These are phyloP conservation scores for Ceriops decandra DNA, from an alignment of 345 rosid species.

Conservation along the genomic window DNA sequence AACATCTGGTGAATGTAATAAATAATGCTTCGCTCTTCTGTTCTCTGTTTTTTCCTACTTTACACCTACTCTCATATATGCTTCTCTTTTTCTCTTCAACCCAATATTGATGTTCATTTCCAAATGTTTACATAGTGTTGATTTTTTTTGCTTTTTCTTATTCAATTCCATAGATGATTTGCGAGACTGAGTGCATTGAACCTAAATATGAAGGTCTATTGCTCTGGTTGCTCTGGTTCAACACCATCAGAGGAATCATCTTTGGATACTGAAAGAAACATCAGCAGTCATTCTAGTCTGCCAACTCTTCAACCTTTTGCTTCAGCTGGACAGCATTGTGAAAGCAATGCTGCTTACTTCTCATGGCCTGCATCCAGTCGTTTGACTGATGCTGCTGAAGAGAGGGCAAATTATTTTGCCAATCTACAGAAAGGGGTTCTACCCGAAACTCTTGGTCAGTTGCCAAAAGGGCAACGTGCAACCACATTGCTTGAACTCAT, in stretches of 20 bases:
- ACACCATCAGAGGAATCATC: slow-evolving; percentile 65
- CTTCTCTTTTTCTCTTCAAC: too few species aligned
- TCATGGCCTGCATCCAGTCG: slow-evolving; percentile 91
- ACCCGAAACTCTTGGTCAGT: slow-evolving; percentile 61
- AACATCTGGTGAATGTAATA: too few species aligned
- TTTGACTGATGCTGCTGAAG: slow-evolving; percentile 78
- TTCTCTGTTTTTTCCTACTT: too few species aligned
- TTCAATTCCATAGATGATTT: not conserved
- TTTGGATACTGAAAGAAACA: slow-evolving; percentile 65
- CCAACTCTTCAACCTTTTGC: slow-evolving; percentile 59
- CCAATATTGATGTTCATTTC: too few species aligned
- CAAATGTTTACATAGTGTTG: not conserved
- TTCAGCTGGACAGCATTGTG: slow-evolving; percentile 77
- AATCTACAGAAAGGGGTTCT: slow-evolving; percentile 92
- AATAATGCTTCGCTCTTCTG: too few species aligned
- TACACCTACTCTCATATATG: too few species aligned
- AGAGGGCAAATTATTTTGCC: slow-evolving; percentile 85
- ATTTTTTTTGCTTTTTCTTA: not conserved
- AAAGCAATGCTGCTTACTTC: slow-evolving; percentile 86
- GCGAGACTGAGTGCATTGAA: not conserved
- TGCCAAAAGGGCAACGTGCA: slow-evolving; percentile 84
- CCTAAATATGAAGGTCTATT: slow-evolving; percentile 41
- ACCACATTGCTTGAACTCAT: slow-evolving; percentile 83
- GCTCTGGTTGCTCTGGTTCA: slow-evolving; percentile 53
- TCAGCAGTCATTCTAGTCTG: slow-evolving; percentile 36